Percentiles rank a stretch among this genome's conserved stretches.
Evolutionary conservation across 805 yeast species (phyloP).

Genomic region (Lipomyces chichibuensis): DNA sequence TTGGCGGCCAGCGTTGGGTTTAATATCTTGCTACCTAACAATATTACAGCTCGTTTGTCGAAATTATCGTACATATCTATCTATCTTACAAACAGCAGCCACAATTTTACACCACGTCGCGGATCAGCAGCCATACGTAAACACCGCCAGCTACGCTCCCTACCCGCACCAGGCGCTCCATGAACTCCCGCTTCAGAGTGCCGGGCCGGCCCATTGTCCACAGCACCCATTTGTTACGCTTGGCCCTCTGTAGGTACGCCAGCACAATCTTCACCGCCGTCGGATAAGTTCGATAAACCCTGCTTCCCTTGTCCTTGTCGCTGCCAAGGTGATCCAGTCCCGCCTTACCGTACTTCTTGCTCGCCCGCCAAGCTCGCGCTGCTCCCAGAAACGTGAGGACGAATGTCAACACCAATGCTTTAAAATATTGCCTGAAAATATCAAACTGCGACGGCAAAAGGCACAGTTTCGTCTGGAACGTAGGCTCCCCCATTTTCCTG

Average conservation of each 20-base stretch:
- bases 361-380: neutral
- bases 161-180: conserved; percentile 11
- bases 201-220: conserved; percentile 23
- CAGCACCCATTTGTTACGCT: conserved; percentile 12
- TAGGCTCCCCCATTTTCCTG: conserved; percentile 7
- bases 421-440: conserved; percentile 32
- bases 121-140: conserved; percentile 22
- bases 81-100: neutral
- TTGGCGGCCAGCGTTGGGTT: neutral
- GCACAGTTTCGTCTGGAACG: conserved; percentile 37
- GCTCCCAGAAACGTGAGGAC: conserved; percentile 8
- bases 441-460: conserved; percentile 36
- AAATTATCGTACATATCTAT: neutral
- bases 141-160: conserved; percentile 21
- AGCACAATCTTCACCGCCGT: conserved; percentile 7
- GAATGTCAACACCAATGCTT: conserved; percentile 21
- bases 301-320: conserved; percentile 13
- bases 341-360: conserved; percentile 6
- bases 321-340: conserved; percentile 12
- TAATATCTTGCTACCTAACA: neutral
- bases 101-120: neutral
- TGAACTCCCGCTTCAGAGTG: conserved; percentile 23
- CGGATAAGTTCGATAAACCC: conserved; percentile 12
- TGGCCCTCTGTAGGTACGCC: conserved; percentile 1
- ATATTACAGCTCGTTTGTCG: too few species aligned